Conservation (phyloP, 257 asterid species). For the Eustoma russellianum region DNA sequence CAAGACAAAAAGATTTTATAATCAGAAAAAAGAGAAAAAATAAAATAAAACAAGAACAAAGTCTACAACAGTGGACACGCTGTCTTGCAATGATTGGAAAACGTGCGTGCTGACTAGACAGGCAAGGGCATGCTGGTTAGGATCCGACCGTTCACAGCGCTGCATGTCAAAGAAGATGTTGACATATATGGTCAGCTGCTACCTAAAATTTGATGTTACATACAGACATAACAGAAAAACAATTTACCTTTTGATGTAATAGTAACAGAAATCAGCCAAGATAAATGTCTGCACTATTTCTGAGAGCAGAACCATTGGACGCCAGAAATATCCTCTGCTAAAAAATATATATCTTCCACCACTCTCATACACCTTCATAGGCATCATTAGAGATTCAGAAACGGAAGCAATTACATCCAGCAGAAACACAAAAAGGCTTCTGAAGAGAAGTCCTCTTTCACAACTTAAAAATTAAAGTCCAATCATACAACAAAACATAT, state of each 20-base stretch:
- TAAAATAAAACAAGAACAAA: too few relatives aligned
- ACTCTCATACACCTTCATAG: slow-evolving; percentile 54
- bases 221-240: neutral
- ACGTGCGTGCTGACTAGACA: neutral
- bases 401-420: neutral
- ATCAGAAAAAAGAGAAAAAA: too few relatives aligned
- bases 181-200: too few relatives aligned
- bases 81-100: too few relatives aligned
- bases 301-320: slow-evolving; percentile 53
- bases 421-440: too few relatives aligned
- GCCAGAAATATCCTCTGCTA: slow-evolving; percentile 66
- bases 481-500: neutral
- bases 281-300: slow-evolving; percentile 86
- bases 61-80: too few relatives aligned
- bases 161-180: slow-evolving; percentile 32
- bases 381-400: neutral
- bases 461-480: neutral
- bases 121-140: slow-evolving; percentile 35
- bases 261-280: slow-evolving; percentile 86
- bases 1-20: too few relatives aligned
- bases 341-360: slow-evolving; percentile 48
- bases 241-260: slow-evolving; percentile 82
- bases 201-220: neutral
- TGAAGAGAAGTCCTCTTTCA: neutral
- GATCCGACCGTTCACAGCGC: slow-evolving; percentile 63